These are phyloP conservation scores for Bremia lactucae DNA, from an alignment of 352 stramenopile genomes.

Conservation along the genomic window DNA sequence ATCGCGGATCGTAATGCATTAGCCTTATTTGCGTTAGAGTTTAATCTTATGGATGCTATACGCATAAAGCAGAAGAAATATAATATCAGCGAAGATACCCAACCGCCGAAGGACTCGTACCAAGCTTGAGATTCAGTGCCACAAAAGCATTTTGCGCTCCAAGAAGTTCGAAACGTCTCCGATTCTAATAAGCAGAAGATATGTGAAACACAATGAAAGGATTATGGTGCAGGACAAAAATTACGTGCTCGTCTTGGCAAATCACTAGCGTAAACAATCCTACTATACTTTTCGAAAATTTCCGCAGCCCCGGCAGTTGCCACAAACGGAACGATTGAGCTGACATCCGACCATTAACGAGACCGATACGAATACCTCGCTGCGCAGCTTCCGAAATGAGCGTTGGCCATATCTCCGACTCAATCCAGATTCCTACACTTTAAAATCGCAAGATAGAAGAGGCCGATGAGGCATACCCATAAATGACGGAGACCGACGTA, in stretches of 20 bases:
- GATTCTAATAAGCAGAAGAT: conserved; percentile 24
- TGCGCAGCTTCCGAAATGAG: conserved; percentile 41
- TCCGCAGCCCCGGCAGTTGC: conserved; percentile 26
- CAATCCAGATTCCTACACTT: conserved; percentile 62
- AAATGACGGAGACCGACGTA: conserved; percentile 6
- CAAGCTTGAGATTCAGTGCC: conserved; percentile 62
- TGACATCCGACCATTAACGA: conserved; percentile 63
- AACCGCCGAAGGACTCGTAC: conserved; percentile 18
- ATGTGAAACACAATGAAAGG: neutral
- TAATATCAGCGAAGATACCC: neutral
- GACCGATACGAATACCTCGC: conserved; percentile 38
- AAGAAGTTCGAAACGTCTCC: conserved; percentile 31
- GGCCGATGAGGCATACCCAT: neutral
- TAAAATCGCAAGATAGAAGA: neutral
- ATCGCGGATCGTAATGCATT: conserved; percentile 13
- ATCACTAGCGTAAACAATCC: conserved; percentile 41
- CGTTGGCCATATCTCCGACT: conserved; percentile 77
- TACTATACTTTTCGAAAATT: conserved; percentile 20
- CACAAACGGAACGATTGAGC: conserved; percentile 36
- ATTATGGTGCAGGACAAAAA: neutral
- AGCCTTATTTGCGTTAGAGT: conserved; percentile 1
- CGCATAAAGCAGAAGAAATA: neutral
- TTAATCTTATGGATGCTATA: conserved; percentile 9
- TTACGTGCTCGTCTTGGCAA: conserved; percentile 48
- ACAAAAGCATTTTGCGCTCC: conserved; percentile 22